Evolutionary conservation across 2,329 filamentous ascomycete species (phyloP), one percentile per base, ranked within the genome.

Genomic region (Sclerotinia glacialis): DNA sequence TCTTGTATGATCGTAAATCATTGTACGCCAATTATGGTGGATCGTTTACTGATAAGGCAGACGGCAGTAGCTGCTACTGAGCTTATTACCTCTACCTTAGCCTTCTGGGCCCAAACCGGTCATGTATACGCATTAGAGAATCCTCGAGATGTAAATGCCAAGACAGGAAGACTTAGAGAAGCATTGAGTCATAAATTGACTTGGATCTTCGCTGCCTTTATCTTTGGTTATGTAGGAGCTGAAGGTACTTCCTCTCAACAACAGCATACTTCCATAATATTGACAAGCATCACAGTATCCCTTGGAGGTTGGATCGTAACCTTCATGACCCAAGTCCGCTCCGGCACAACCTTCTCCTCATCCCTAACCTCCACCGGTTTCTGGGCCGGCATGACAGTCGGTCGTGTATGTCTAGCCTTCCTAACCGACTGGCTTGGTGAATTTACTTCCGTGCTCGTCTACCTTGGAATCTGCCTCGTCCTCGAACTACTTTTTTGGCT

Each of bases 271-370:
- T 26, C 7, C 16, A 8, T 7, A 11, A 7, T 40, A 59, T 37
- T 58, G 26, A 56, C 42, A 40, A n/a, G 6, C n/a, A 49, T 37
- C 23, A 37, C 34, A 77, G 89, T 92, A 67, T 86, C 86, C 0
- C 80, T 93, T 1, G 89, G 89, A 21, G 91, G 90, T 18, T 93
- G 91, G 91, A 88, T 96, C 69, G 89, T 92, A 59, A 89, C 89
- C 0, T 95, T 96, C 75, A 95, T 96, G 90, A 86, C 94, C 18
- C 81, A 84, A n/a, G 87, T 93, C n/a, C 85, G 93, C 16, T 77
- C 89, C 50, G 91, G 88, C 1, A 83, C 81, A 28, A 80, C 86
- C 0, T 95, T 95, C 73, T 83, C 86, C 2, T 89, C 89, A 44
- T 92, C 92, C 1, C 85, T 96, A 79, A 87, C 86, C 0, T 89